Evolutionary conservation across 805 yeast genomes (phyloP).

Genomic region (Ogataea paradorogensis): DNA sequence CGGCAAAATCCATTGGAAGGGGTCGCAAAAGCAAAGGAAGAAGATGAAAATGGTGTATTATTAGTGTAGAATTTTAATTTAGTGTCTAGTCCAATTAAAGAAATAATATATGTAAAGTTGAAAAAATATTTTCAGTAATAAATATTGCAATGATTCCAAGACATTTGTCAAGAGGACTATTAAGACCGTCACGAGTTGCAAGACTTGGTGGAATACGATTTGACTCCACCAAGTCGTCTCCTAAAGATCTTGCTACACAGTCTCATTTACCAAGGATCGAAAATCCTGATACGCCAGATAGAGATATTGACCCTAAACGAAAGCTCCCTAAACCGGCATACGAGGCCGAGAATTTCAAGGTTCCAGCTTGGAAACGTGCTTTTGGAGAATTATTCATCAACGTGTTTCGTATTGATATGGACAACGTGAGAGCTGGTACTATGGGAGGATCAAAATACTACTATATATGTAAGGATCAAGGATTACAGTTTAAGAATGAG

Average conservation of each 20-base stretch:
- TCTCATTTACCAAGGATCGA: slow-evolving; percentile 35
- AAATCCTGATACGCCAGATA: slow-evolving; percentile 34
- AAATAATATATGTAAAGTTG: slow-evolving; percentile 5
- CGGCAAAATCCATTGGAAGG: slow-evolving; percentile 14
- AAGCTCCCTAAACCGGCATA: slow-evolving; percentile 30
- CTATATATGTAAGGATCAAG: slow-evolving; percentile 84
- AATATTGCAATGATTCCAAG: slow-evolving; percentile 9
- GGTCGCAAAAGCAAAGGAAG: slow-evolving; percentile 20
- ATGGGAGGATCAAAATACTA: slow-evolving; percentile 88
- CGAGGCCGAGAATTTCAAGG: slow-evolving; percentile 29
- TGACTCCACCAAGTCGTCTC: slow-evolving; percentile 18
- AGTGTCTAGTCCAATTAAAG: slow-evolving; percentile 12
- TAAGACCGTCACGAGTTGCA: neutral
- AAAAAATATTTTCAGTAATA: slow-evolving; percentile 8
- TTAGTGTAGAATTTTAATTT: slow-evolving; percentile 4
- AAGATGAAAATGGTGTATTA: slow-evolving; percentile 12
- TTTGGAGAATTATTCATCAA: slow-evolving; percentile 65
- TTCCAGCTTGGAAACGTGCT: slow-evolving; percentile 50
- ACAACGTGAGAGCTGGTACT: slow-evolving; percentile 87
- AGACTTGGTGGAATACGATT: slow-evolving; percentile 6
- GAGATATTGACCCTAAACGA: slow-evolving; percentile 34
- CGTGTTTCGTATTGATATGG: slow-evolving; percentile 80
- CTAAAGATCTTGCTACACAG: slow-evolving; percentile 30
- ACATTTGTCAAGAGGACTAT: slow-evolving; percentile 2
- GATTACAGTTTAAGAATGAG: slow-evolving; percentile 70